Base-by-base conservation (phyloP, 495 filamentous ascomycete genomes). In the Lophiostoma macrostomum region DNA sequence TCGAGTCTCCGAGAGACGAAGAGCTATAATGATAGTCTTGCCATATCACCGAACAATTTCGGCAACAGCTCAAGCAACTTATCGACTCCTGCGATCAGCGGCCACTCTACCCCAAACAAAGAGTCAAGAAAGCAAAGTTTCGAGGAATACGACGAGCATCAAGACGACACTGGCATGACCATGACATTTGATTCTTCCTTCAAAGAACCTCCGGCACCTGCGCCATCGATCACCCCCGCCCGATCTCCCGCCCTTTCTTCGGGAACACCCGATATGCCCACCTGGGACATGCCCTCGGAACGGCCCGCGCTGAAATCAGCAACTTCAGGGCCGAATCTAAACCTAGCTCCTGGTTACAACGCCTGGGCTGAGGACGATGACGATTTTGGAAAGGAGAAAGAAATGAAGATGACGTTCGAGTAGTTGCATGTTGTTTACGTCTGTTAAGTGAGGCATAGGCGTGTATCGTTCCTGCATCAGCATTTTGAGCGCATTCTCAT, bases 361-460 rank as follows among this genome's bases (percentile, higher is more conserved):
- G 87, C 88, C 7, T 96, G 90, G 90, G 85, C 82, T 0, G 87
- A 91, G 38, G 86, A 87, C 63, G 68, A 75, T 41, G 88, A 89
- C 61, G 67, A 74, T 45, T 73, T 70, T 36, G 73, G 67, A 18
- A 67, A 74, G 34, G 77, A 74, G 50, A 63, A 65, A 28, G 77
- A 81, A 52, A 72, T 84, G 31, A 71, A 73, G 28, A 77, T 84
- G 76, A 79, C 74, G 12, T 84, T 83, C 67, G 54, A 55, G 27
- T 38, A 36, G 29, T 18, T 29, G 19, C n/a, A 32, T 7, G 12
- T 30, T 34, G 3, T 13, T 22, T n/a, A n/a, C n/a, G n/a, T n/a
- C n/a, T n/a, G n/a, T n/a, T n/a, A n/a, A n/a, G n/a, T n/a, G n/a
- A n/a, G n/a, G 20, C 34, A 39, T 39, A 32, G 16, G 25, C 14